phyloP scores from a whole-genome alignment of 345 rosid genomes.

The Mallotus nudiflorus region DNA sequence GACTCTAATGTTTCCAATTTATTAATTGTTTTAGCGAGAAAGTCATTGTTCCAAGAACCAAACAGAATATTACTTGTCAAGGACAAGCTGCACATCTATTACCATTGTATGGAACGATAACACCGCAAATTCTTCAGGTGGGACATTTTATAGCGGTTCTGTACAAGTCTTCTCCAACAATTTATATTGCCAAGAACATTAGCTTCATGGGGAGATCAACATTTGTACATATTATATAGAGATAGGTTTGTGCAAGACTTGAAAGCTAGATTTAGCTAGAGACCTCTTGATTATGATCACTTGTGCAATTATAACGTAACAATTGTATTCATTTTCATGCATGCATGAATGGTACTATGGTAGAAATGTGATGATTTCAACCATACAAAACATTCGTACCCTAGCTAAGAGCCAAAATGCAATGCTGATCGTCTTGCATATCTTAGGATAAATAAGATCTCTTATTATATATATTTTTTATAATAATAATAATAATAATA shows the following conservation, averaged over 20 bases:
- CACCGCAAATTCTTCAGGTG: constrained; percentile 71
- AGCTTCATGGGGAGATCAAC: constrained; percentile 74
- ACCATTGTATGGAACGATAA: constrained; percentile 90
- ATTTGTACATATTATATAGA: too few species aligned
- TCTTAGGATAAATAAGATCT: too few species aligned
- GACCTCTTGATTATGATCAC: background rate
- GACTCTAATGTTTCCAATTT: too few species aligned
- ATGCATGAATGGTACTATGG: background rate
- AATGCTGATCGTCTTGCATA: too few species aligned
- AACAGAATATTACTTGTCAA: constrained; percentile 80
- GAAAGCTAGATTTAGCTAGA: too few species aligned
- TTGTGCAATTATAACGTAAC: background rate
- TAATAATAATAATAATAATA: too few species aligned
- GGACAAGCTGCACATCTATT: constrained; percentile 78
- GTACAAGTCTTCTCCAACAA: constrained; percentile 78
- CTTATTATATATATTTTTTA: too few species aligned
- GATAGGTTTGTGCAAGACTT: too few species aligned
- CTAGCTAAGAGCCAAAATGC: too few species aligned
- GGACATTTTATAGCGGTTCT: constrained; percentile 75
- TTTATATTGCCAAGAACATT: constrained; percentile 75
- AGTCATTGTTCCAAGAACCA: constrained; percentile 56
- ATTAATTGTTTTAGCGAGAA: constrained; percentile 59
- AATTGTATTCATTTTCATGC: background rate
- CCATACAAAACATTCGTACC: too few species aligned
- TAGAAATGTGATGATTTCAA: too few species aligned